These are phyloP conservation scores for Melocanna baccifera DNA, from an alignment of 176 grass and related monocot species.

Conservation along the genomic window DNA sequence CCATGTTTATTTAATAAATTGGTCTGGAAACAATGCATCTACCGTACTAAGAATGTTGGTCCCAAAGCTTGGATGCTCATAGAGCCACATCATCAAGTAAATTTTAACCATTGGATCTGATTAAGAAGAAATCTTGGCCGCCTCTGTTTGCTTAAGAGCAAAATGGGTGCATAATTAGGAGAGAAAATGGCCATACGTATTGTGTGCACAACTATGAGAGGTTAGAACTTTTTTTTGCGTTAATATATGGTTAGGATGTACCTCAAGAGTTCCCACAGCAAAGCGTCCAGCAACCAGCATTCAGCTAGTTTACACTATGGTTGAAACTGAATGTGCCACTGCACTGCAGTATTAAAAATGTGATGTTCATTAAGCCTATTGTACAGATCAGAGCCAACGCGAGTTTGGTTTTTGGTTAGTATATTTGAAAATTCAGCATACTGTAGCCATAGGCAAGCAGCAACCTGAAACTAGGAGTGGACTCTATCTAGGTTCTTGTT, in stretches of 20 bases:
- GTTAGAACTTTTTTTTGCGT: neutral
- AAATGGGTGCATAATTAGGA: too few relatives aligned
- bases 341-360: neutral
- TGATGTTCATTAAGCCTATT: neutral
- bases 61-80: neutral
- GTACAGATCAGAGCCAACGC: neutral
- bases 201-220: too few relatives aligned
- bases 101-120: neutral
- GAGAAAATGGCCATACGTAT: too few relatives aligned
- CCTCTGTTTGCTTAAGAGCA: neutral
- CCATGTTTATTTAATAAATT: slow-evolving; percentile 16
- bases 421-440: neutral
- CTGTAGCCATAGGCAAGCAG: neutral
- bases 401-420: neutral
- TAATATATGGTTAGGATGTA: neutral
- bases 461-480: neutral
- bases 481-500: neutral
- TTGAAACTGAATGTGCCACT: too few relatives aligned
- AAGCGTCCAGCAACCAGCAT: neutral
- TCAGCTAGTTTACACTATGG: neutral
- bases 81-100: slow-evolving; percentile 1
- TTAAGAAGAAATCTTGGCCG: neutral
- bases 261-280: neutral
- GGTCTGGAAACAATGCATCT: neutral
- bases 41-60: neutral